These are phyloP conservation scores for Glutinoglossum americanum DNA, from an alignment of 495 filamentous ascomycete genomes.

Conservation along the genomic window DNA sequence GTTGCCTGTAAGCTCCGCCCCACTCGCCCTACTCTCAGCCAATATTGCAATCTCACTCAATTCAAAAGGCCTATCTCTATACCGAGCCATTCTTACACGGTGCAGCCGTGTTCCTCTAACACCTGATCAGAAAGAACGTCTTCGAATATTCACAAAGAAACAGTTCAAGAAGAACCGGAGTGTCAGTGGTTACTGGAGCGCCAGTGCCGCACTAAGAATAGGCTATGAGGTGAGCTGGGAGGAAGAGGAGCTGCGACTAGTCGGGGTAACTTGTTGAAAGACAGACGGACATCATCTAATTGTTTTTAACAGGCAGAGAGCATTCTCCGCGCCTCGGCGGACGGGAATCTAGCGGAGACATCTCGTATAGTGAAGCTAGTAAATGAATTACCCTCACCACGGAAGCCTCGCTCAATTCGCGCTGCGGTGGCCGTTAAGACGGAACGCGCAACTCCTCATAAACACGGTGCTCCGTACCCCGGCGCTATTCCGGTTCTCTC, in stretches of 20 bases:
- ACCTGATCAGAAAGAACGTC: constrained; percentile 16
- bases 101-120: constrained; percentile 26
- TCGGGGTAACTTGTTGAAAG: not conserved
- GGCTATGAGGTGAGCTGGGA: constrained; percentile 5
- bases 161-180: constrained; percentile 35
- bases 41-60: constrained; percentile 5
- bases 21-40: not conserved
- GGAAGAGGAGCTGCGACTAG: not conserved
- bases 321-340: constrained; percentile 1
- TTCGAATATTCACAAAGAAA: constrained; percentile 26
- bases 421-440: not conserved
- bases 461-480: constrained; percentile 21
- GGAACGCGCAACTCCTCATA: not conserved
- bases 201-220: constrained; percentile 15
- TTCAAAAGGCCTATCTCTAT: constrained; percentile 46
- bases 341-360: not conserved
- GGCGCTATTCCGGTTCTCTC: constrained; percentile 20
- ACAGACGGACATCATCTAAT: too few species aligned
- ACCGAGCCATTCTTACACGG: constrained; percentile 45
- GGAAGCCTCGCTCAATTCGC: not conserved
- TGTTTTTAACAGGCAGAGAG: not conserved
- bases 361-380: constrained; percentile 2
- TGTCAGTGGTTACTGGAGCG: constrained; percentile 20
- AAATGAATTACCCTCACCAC: not conserved
- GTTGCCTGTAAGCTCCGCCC: constrained; percentile 34